These are phyloP conservation scores for Hapsidospora chrysogenum DNA, from an alignment of 495 filamentous ascomycete species.

Conservation along the genomic window DNA sequence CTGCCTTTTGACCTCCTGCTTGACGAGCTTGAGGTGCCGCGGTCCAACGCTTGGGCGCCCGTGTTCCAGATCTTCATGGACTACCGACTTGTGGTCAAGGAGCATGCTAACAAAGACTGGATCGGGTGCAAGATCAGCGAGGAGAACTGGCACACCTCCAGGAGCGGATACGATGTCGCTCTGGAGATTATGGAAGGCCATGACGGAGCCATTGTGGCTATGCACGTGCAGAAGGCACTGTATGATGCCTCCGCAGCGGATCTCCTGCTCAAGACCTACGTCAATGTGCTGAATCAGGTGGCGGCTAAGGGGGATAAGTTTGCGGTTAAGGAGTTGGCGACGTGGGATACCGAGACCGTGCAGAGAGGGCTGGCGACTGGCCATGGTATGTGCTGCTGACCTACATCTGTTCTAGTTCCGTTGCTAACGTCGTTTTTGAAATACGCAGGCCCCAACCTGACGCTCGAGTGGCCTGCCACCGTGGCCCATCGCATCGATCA, in stretches of 20 bases:
- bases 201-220: slow-evolving; percentile 3
- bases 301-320: background rate
- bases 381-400: no score
- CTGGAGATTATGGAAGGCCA: slow-evolving; percentile 10
- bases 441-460: background rate
- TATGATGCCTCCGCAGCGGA: slow-evolving; percentile 5
- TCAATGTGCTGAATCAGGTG: background rate
- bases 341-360: no score
- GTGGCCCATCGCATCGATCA: slow-evolving; percentile 12
- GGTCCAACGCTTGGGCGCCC: slow-evolving; percentile 9
- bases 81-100: slow-evolving; percentile 7
- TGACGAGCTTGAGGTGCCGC: slow-evolving; percentile 10
- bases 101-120: background rate
- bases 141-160: background rate
- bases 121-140: background rate
- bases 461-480: slow-evolving; percentile 8
- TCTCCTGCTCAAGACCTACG: slow-evolving; percentile 1
- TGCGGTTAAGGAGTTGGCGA: no score
- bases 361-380: no score
- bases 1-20: slow-evolving; percentile 18
- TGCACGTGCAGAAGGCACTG: slow-evolving; percentile 6
- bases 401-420: background rate
- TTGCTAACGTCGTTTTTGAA: background rate
- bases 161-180: slow-evolving; percentile 9
- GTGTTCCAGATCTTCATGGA: slow-evolving; percentile 22